Base-by-base conservation (phyloP, 202 grass and related monocot species). In the Thinopyrum obtusiflorum region DNA sequence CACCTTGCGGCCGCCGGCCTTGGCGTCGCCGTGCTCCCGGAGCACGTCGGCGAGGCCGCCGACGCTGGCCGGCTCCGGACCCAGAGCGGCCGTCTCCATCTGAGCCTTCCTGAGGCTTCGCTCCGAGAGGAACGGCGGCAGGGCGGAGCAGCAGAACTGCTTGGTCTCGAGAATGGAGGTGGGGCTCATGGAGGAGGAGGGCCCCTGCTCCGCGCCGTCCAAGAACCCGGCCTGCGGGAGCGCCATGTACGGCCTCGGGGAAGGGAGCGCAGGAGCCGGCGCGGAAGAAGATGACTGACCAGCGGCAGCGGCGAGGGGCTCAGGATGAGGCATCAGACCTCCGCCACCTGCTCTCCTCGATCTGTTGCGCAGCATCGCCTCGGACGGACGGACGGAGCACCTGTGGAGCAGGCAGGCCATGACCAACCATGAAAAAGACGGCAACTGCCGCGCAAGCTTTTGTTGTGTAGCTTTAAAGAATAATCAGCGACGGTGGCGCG, bases 131-230 rank as follows among this genome's bases (percentile, higher is more conserved):
- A 94, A 89, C 2, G 91, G 89, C 0, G 88, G 81, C 83, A 78
- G 76, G 1, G 74, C 62, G 32, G 89, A 67, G 70, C 86, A 95
- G 85, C 91, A 89, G 79, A 95, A 87, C 59, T 81, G 85, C 81
- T 92, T 98, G 84, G 88, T 84, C 24, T 95, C 96, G 4, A 98
- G 91, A 25, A 95, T 94, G 83, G 96, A 98, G 85, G 96, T 94
- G 37, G 96, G 96, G 86, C 93, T 98, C 91, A 98, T 92, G 39
- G 90, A 85, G 25, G 88, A 79, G 47, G 79, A 82, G 4, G 86
- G 72, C 15, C 65, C 90, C 33, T 53, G 49, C 49, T 87, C 83
- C 21, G 82, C 61, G 31, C 84, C 83, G 67, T 94, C 91, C 64
- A 86, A 82, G 79, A 93, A 87, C 53, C 89, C 87, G n/a, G 80